phyloP scores from a whole-genome alignment of 371 early-diverging fungal genomes.

The Mortierella sp. region DNA sequence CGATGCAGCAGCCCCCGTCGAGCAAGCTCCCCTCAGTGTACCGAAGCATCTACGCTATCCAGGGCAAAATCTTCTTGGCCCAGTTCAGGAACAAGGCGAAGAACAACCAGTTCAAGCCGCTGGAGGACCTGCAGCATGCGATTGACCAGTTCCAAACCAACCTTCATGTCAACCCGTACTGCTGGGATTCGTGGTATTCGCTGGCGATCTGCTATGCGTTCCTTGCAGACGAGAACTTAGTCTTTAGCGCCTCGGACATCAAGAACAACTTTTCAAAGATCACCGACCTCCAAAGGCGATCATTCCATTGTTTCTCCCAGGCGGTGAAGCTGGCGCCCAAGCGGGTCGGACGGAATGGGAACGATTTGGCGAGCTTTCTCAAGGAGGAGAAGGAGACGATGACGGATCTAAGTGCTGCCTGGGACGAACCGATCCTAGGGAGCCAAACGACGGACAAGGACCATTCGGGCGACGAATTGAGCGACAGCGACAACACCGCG shows the following conservation, averaged over 20 bases:
- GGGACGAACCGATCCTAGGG: neutral
- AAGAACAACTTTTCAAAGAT: conserved; percentile 63
- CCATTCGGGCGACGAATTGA: conserved; percentile 19
- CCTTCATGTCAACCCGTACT: conserved; percentile 70
- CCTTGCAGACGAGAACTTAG: conserved; percentile 75
- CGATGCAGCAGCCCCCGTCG: conserved; percentile 53
- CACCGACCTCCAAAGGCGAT: conserved; percentile 71
- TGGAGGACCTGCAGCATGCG: conserved; percentile 73
- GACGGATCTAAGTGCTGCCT: neutral
- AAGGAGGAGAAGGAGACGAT: conserved; percentile 12
- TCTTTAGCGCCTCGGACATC: conserved; percentile 78
- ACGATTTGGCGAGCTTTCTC: neutral
- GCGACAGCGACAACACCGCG: neutral
- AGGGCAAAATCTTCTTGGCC: conserved; percentile 71
- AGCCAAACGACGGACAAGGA: neutral
- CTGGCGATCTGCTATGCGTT: conserved; percentile 70
- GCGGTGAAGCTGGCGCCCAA: conserved; percentile 43
- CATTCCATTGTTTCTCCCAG: conserved; percentile 44
- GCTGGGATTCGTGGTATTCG: conserved; percentile 75
- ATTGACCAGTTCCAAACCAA: conserved; percentile 70
- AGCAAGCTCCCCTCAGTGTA: conserved; percentile 57
- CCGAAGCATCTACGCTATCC: conserved; percentile 69
- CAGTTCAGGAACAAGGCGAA: conserved; percentile 71
- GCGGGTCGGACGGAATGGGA: conserved; percentile 5
- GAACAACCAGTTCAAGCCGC: conserved; percentile 65